Conservation (phyloP, 192 early-diverging fungal genomes). For the Chytriomyces sp. region DNA sequence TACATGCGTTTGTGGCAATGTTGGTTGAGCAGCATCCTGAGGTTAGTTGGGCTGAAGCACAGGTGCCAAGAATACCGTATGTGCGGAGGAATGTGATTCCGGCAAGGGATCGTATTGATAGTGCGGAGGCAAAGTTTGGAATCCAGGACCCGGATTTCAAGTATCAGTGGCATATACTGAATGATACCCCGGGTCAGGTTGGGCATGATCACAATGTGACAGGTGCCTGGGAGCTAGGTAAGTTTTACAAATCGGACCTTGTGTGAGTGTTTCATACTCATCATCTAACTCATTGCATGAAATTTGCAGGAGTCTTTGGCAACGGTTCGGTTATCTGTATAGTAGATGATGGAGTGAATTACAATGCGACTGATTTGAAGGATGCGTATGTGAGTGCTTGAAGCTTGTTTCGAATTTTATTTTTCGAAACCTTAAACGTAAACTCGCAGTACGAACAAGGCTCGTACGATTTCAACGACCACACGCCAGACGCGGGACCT, state of each 20-base stretch:
- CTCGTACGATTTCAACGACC: constrained; percentile 95
- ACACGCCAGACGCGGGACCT: constrained; percentile 74
- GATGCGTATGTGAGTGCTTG: constrained; percentile 74
- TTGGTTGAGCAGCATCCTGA: neutral
- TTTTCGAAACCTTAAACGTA: neutral
- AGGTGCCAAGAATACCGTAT: constrained; percentile 47
- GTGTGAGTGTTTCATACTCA: neutral
- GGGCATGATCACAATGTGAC: constrained; percentile 94
- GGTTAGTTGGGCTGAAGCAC: constrained; percentile 45
- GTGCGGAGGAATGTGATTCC: constrained; percentile 18
- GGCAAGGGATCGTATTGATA: neutral
- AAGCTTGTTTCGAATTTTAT: constrained; percentile 18
- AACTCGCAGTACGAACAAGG: constrained; percentile 69
- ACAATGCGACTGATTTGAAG: constrained; percentile 77
- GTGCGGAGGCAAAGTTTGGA: constrained; percentile 37
- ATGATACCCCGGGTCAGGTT: constrained; percentile 21
- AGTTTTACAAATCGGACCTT: neutral
- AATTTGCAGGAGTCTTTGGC: constrained; percentile 75
- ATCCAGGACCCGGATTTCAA: constrained; percentile 37
- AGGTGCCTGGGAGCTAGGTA: constrained; percentile 84
- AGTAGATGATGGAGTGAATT: constrained; percentile 95
- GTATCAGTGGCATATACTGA: constrained; percentile 58
- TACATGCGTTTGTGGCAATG: neutral
- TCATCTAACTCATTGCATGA: neutral
- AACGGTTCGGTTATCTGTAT: constrained; percentile 84